A percentile compares a stretch with the other conserved stretches of the same genome.
These are phyloP conservation scores for Taxillus chinensis DNA, from an alignment of 164 flowering plant species.

Conservation along the genomic window DNA sequence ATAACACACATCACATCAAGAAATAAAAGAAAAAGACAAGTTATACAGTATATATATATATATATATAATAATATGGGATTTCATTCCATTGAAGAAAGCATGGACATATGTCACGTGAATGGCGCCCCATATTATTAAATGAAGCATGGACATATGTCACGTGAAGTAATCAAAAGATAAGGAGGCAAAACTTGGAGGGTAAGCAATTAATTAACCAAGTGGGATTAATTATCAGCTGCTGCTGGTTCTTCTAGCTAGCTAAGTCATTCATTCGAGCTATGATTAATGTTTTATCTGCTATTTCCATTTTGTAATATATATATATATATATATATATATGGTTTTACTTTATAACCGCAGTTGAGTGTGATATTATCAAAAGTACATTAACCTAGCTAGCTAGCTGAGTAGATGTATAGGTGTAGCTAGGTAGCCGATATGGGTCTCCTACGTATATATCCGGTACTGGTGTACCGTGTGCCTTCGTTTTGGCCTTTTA, in stretches of 20 bases:
- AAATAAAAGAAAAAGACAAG: too few species aligned
- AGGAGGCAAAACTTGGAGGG: too few species aligned
- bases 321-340: too few species aligned
- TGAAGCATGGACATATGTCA: too few species aligned
- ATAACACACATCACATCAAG: too few species aligned
- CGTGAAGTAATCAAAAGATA: neutral
- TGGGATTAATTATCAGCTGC: neutral
- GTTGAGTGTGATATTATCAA: neutral
- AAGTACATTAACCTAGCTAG: constrained; percentile 6
- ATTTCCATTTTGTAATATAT: too few species aligned
- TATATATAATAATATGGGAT: too few species aligned
- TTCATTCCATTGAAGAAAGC: too few species aligned
- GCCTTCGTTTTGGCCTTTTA: constrained; percentile 26
- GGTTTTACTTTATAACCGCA: neutral
- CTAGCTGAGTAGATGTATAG: constrained; percentile 11
- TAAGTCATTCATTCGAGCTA: constrained; percentile 13
- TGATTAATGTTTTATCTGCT: neutral
- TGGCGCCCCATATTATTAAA: too few species aligned
- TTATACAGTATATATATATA: too few species aligned
- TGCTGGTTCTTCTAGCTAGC: neutral
- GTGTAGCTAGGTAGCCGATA: constrained; percentile 7
- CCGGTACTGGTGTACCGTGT: constrained; percentile 2
- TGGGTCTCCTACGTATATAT: neutral
- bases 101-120: too few species aligned
- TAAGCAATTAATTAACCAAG: neutral